These are phyloP conservation scores for Penicillium sp. DNA, from an alignment of 2,329 filamentous ascomycete species.

Conservation along the genomic window DNA sequence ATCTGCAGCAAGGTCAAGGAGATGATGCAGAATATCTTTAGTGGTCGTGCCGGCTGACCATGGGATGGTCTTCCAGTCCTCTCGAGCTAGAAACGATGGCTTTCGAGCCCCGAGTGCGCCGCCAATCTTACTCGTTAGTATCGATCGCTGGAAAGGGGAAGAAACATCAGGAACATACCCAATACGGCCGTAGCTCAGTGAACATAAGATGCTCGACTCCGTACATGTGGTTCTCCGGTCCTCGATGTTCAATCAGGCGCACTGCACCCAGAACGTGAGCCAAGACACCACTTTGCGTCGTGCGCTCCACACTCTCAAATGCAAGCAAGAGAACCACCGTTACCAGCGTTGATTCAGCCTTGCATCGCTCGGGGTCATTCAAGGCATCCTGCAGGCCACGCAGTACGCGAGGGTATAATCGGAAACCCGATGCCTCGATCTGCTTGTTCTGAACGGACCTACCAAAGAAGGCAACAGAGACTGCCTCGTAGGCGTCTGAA, in stretches of 20 bases:
- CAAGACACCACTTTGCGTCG: constrained; percentile 28
- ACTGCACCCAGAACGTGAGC: constrained; percentile 35
- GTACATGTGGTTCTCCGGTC: constrained; percentile 38
- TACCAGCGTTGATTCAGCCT: constrained; percentile 36
- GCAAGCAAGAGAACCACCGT: constrained; percentile 37
- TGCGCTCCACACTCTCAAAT: constrained; percentile 39
- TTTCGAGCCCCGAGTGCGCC: constrained; percentile 28
- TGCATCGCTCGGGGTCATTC: constrained; percentile 33
- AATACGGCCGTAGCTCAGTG: constrained; percentile 38
- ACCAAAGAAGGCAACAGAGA: constrained; percentile 39
- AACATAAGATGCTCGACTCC: constrained; percentile 39
- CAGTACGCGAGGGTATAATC: constrained; percentile 33
- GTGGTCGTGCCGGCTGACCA: constrained; percentile 35
- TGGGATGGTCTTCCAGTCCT: constrained; percentile 39
- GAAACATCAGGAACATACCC: constrained; percentile 24
- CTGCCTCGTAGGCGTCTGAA: constrained; percentile 35
- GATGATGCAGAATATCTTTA: constrained; percentile 37
- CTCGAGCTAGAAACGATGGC: constrained; percentile 33
- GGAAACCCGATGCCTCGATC: constrained; percentile 32
- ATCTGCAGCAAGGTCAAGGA: constrained; percentile 35
- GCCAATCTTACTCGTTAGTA: constrained; percentile 23
- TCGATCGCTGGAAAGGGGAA: neutral
- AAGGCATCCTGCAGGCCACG: constrained; percentile 36
- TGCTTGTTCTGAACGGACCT: constrained; percentile 32
- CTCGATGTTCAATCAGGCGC: constrained; percentile 36